phyloP scores from a whole-genome alignment of 306 rosid species.

The Lathyrus aphaca region DNA sequence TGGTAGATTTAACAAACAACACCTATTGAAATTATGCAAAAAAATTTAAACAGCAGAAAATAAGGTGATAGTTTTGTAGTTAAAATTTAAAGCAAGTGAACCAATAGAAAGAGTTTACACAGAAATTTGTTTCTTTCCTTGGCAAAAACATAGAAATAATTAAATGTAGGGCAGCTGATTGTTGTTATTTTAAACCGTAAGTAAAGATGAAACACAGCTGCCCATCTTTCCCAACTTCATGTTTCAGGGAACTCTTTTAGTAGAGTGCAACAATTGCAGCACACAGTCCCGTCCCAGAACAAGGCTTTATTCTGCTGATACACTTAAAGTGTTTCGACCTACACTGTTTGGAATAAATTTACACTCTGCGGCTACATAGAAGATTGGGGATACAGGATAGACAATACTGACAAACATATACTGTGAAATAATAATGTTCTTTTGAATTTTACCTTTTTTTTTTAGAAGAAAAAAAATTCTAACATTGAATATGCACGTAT shows the following conservation, averaged over 20 bases:
- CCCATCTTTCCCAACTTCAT: constrained; percentile 59
- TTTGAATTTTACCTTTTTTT: constrained; percentile 6
- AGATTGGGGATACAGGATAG: neutral
- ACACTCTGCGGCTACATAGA: constrained; percentile 18
- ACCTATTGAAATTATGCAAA: neutral
- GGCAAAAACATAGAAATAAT: neutral
- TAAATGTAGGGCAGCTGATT: constrained; percentile 57
- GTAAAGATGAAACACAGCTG: constrained; percentile 55
- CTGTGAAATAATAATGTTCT: constrained; percentile 8
- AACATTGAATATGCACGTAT: neutral
- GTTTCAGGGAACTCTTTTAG: constrained; percentile 62
- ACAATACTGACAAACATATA: neutral
- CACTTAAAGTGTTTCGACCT: constrained; percentile 25
- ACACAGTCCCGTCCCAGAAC: constrained; percentile 57
- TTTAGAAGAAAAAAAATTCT: neutral
- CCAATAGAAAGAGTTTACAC: neutral
- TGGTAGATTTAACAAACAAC: constrained; percentile 8
- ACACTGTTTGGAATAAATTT: constrained; percentile 22
- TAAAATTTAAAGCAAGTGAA: constrained; percentile 6
- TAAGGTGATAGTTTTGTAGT: neutral
- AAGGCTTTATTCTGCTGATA: constrained; percentile 10
- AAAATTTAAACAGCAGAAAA: neutral
- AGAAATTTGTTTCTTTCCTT: neutral
- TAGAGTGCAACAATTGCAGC: constrained; percentile 50
- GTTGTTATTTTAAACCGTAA: constrained; percentile 45